phyloP scores from a whole-genome alignment of 2,329 filamentous ascomycete species.

The Fusarium incarnatum region DNA sequence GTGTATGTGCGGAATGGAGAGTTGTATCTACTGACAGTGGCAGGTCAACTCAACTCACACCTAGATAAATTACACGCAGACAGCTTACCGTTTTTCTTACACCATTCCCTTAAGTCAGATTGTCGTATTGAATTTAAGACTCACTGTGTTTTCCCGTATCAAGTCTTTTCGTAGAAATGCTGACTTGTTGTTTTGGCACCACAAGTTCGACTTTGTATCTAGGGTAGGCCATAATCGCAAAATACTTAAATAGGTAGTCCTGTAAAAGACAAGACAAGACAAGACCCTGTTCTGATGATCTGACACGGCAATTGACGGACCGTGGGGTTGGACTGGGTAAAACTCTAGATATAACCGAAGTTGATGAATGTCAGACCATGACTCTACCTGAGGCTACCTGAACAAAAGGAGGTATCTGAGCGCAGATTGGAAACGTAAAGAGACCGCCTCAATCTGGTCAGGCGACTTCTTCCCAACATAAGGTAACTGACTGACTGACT shows the following conservation, averaged over 20 bases:
- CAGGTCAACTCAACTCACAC: not conserved
- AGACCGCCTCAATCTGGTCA: slow-evolving; percentile 39
- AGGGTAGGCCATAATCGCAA: not conserved
- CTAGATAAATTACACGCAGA: not conserved
- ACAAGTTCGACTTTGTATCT: not conserved
- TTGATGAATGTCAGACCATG: not conserved
- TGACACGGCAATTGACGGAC: slow-evolving; percentile 20
- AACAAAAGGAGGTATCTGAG: not conserved
- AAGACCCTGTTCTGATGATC: slow-evolving; percentile 17
- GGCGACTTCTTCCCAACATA: not conserved
- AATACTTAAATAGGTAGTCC: not conserved
- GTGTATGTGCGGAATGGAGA: not conserved
- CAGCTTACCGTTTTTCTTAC: not conserved
- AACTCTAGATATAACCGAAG: not conserved
- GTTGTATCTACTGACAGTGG: not conserved
- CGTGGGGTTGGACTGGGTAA: slow-evolving; percentile 4
- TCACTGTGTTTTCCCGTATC: not conserved
- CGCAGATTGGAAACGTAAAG: slow-evolving; percentile 1
- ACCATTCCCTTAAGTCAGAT: not conserved
- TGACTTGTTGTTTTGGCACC: too few species aligned
- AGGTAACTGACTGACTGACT: not conserved
- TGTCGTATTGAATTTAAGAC: not conserved
- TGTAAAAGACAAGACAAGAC: slow-evolving; percentile 1
- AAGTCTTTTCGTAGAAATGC: too few species aligned
- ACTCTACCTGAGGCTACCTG: slow-evolving; percentile 1